Evolutionary conservation across 768 basidiomycete species (phyloP).

Genomic region (Calocera cornea): DNA sequence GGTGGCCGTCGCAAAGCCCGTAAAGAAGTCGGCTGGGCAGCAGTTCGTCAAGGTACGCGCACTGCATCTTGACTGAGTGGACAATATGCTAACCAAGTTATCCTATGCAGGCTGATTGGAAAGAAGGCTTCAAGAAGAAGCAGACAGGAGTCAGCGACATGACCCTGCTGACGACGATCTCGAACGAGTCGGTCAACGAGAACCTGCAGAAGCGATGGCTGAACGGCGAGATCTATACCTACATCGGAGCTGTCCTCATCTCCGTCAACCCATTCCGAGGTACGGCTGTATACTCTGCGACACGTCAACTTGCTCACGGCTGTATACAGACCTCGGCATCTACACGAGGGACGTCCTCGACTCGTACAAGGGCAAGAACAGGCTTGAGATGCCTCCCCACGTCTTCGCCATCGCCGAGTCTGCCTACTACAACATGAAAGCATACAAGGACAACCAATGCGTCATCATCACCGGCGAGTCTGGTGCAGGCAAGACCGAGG

Average conservation of each 20-base stretch:
- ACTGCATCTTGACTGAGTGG: background rate
- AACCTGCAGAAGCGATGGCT: constrained; percentile 95
- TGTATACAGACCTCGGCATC: constrained; percentile 73
- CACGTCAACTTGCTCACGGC: constrained; percentile 3
- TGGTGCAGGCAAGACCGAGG: constrained; percentile 97
- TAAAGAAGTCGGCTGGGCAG: background rate
- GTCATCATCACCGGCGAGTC: constrained; percentile 99
- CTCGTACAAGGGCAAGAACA: constrained; percentile 89
- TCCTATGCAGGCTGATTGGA: constrained; percentile 79
- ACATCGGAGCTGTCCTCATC: constrained; percentile 94
- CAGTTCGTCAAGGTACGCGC: constrained; percentile 1
- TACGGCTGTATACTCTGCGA: constrained; percentile 22
- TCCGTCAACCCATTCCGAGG: constrained; percentile 99
- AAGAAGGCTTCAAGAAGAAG: constrained; percentile 99
- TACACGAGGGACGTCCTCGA: constrained; percentile 82
- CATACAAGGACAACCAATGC: constrained; percentile 98
- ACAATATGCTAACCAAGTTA: background rate
- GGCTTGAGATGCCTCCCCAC: constrained; percentile 94
- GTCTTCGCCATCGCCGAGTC: constrained; percentile 95
- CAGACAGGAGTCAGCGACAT: constrained; percentile 96
- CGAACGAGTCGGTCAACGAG: constrained; percentile 94
- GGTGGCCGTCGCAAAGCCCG: background rate
- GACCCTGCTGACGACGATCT: constrained; percentile 92
- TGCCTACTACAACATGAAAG: constrained; percentile 98
- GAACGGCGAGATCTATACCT: constrained; percentile 94